Percentiles rank a stretch among this genome's conserved stretches.
phyloP scores from a whole-genome alignment of 2,329 filamentous ascomycete genomes.

The Cordyceps pruinosa region DNA sequence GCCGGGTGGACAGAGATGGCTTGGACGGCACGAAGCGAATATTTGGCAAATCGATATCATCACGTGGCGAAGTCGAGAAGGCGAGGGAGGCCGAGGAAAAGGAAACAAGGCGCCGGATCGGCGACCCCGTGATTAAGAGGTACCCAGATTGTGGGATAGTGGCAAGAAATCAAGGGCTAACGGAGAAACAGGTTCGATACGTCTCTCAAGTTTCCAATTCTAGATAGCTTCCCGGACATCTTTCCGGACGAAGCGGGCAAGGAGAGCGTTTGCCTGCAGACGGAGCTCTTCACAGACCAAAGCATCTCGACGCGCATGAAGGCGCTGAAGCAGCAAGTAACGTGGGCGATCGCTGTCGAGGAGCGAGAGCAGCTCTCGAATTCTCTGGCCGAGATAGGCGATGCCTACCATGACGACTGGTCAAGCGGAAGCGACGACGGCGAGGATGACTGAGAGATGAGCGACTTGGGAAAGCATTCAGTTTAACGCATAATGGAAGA shows the following conservation, averaged over 20 bases:
- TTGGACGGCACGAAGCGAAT: constrained; percentile 7
- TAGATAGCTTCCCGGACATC: constrained; percentile 78
- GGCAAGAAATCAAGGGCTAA: not conserved
- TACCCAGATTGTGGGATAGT: not conserved
- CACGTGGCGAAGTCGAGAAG: constrained; percentile 7
- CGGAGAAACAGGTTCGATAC: constrained; percentile 35
- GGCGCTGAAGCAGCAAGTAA: constrained; percentile 55
- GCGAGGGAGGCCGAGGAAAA: constrained; percentile 8
- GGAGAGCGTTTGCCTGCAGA: constrained; percentile 35
- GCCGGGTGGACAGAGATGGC: constrained; percentile 7
- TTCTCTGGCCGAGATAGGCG: constrained; percentile 71
- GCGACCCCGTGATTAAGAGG: constrained; percentile 13
- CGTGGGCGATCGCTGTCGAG: constrained; percentile 59
- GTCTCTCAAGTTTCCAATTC: constrained; percentile 61
- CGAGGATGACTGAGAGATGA: constrained; percentile 39
- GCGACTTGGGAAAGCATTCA: too few relatives aligned
- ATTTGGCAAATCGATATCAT: constrained; percentile 14
- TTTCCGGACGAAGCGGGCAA: constrained; percentile 43
- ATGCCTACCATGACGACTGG: constrained; percentile 87
- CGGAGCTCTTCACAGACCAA: constrained; percentile 67
- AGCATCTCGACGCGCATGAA: constrained; percentile 64
- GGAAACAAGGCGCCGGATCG: constrained; percentile 11
- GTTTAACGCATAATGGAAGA: not conserved
- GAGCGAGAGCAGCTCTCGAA: constrained; percentile 82
- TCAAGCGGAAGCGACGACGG: constrained; percentile 62